Conservation (phyloP, 202 grass and related monocot species). For the Zizania palustris region DNA sequence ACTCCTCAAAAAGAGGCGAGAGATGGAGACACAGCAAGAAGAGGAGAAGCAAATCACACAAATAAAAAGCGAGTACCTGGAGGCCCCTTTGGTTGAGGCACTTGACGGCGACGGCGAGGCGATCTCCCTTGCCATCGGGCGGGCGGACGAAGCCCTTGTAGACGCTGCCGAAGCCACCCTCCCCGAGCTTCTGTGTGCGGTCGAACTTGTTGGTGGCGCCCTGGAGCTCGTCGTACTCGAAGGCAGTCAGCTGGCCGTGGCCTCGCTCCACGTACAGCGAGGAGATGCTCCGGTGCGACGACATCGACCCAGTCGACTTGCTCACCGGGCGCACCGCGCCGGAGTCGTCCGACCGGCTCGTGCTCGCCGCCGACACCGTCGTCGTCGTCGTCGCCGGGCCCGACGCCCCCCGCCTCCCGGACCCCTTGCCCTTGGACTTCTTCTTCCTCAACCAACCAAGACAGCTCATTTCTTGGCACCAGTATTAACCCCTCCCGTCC, state of each 20-base stretch:
- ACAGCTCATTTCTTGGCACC: conserved; percentile 54
- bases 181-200: conserved; percentile 78
- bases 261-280: conserved; percentile 76
- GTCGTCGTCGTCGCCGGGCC: conserved; percentile 30
- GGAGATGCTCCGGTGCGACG: conserved; percentile 73
- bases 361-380: conserved; percentile 53
- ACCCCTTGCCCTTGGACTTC: conserved; percentile 2
- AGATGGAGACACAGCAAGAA: neutral
- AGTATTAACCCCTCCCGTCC: no score
- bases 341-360: conserved; percentile 77
- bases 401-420: conserved; percentile 19
- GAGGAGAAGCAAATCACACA: neutral
- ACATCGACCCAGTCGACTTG: conserved; percentile 71
- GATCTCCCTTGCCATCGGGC: conserved; percentile 50
- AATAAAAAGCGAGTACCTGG: conserved; percentile 47
- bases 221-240: conserved; percentile 75
- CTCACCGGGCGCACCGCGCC: conserved; percentile 55
- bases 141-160: conserved; percentile 80
- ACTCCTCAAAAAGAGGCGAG: neutral
- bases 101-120: conserved; percentile 82
- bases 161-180: conserved; percentile 89
- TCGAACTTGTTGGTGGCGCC: conserved; percentile 67
- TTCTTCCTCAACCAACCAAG: conserved; percentile 52
- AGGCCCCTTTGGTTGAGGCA: conserved; percentile 69
- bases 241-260: conserved; percentile 62